Conservation (phyloP, 2,329 filamentous ascomycete genomes). For the Lachnellula arida region DNA sequence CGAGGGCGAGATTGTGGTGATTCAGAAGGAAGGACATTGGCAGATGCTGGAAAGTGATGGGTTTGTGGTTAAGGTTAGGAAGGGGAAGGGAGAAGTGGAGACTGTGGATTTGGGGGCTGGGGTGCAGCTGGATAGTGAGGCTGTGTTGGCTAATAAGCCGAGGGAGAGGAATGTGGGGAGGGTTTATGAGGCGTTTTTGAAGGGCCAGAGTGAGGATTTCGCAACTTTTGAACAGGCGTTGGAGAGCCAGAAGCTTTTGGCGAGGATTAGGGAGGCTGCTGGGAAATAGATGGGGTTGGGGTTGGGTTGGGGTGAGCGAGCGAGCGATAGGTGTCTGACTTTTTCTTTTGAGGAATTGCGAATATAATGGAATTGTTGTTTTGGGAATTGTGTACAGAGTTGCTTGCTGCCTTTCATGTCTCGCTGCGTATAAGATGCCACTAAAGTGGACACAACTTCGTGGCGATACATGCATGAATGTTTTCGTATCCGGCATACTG, state of each 20-base stretch:
- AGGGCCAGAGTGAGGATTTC: constrained; percentile 3
- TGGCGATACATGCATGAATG: too few relatives aligned
- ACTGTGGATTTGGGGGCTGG: constrained; percentile 1
- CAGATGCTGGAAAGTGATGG: constrained; percentile 1
- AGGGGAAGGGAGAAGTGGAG: background rate
- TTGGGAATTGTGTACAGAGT: too few relatives aligned
- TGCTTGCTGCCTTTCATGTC: too few relatives aligned
- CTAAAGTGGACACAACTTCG: too few relatives aligned
- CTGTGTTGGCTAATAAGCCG: background rate
- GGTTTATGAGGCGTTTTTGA: constrained; percentile 12
- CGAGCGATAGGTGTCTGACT: background rate
- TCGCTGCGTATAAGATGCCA: too few relatives aligned
- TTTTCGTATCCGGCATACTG: too few relatives aligned
- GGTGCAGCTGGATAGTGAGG: background rate
- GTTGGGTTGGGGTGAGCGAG: background rate
- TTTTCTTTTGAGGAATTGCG: background rate
- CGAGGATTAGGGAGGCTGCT: constrained; percentile 6
- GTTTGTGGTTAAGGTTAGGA: background rate
- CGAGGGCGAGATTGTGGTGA: constrained; percentile 33
- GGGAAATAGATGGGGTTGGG: background rate
- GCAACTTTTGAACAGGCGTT: constrained; percentile 11
- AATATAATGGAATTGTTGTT: too few relatives aligned
- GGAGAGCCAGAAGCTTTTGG: constrained; percentile 13
- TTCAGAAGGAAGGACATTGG: constrained; percentile 3
- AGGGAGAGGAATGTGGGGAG: constrained; percentile 7